Evolutionary conservation across 352 stramenopile species (phyloP), one percentile per base, ranked within the genome.

Genomic region (Blastocystis sp.): DNA sequence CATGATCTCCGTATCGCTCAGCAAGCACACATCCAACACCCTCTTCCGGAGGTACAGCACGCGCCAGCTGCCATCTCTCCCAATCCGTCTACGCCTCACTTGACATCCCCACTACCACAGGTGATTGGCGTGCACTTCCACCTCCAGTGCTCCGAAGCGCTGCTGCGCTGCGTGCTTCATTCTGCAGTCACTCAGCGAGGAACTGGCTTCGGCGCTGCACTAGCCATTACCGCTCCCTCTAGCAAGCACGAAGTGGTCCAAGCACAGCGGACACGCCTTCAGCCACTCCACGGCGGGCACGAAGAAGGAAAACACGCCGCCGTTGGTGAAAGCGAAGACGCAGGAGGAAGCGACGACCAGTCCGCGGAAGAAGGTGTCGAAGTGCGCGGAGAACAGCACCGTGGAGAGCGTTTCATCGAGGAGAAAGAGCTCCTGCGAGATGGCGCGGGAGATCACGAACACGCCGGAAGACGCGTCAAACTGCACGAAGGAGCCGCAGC

Each of bases 361-460:
- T 14, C 66, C 66, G 7, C 66, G 66, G 38, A 76, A 76, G 66
- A 76, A 76, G 7, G 28, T 38, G 52, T 76, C 66, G 48, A 76
- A 76, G 28, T 59, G n/a, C 5, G 52, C 19, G 52, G 48, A 45
- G 19, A 56, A 48, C 23, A 76, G 38, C 21, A 76, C 14, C 1
- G 7, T 56, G 41, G 41, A 48, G 41, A 76, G 19, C 1, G 21
- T 5, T 3, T 14, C 23, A n/a, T 76, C 66, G 7, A 76, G 52
- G n/a, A 76, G 14, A 17, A 76, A 56, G 17, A 76, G 48, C 52
- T 76, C 66, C 66, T 76, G 48, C 23, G 34, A 23, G 7, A 76
- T 38, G 17, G 66, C 66, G 19, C 66, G 23, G 2, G 66, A 59
- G n/a, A 76, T 28, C 4, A 76, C 38, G 38, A 60, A 76, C 10